Conservation (phyloP, 2,329 filamentous ascomycete genomes). For the Fusarium lateritium region DNA sequence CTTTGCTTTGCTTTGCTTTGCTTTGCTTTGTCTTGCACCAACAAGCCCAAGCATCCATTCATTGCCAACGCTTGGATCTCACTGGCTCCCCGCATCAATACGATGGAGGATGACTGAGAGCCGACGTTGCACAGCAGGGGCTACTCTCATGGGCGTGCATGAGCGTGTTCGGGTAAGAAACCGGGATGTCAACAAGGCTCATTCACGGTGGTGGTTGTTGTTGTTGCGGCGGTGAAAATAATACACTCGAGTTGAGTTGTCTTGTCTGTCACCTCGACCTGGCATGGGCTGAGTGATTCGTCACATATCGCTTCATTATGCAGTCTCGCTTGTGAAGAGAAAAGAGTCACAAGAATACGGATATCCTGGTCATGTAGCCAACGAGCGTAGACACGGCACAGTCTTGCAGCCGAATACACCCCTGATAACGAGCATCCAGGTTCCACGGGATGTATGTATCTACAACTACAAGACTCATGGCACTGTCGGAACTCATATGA, state of each 20-base stretch:
- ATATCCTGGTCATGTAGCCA: slow-evolving; percentile 29
- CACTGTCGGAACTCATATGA: slow-evolving; percentile 28
- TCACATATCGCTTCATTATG: slow-evolving; percentile 38
- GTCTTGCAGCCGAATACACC: slow-evolving; percentile 22
- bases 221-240: slow-evolving; percentile 21
- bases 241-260: slow-evolving; percentile 20
- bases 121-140: slow-evolving; percentile 44
- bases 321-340: slow-evolving; percentile 28
- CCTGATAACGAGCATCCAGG: slow-evolving; percentile 13
- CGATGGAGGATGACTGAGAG: slow-evolving; percentile 18
- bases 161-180: slow-evolving; percentile 22
- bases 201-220: neutral
- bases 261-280: slow-evolving; percentile 13
- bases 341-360: slow-evolving; percentile 23
- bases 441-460: slow-evolving; percentile 10
- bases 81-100: slow-evolving; percentile 37
- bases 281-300: slow-evolving; percentile 31
- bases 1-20: neutral
- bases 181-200: slow-evolving; percentile 18
- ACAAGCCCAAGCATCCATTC: slow-evolving; percentile 14
- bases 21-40: slow-evolving; percentile 12
- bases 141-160: slow-evolving; percentile 26
- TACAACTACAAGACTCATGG: slow-evolving; percentile 20
- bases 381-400: slow-evolving; percentile 35
- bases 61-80: slow-evolving; percentile 30